Evolutionary conservation across 1,139 yeast species (phyloP), one percentile per base, ranked within the genome.

Genomic region (Scheffersomyces titani): DNA sequence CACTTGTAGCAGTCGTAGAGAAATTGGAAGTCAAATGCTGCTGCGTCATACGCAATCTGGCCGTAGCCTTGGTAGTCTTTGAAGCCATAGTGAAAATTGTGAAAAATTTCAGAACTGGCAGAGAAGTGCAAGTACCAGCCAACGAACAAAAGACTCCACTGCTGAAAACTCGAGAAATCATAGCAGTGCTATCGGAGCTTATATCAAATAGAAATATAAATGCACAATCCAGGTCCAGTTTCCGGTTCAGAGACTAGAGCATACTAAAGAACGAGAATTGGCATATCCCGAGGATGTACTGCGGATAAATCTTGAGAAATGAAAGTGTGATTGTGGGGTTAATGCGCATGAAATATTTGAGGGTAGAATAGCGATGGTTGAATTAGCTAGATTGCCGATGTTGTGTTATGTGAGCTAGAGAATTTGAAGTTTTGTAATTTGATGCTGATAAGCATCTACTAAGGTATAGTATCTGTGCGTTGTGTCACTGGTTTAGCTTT

Each of bases 21-120:
- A 63, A 51, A 50, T 52, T 58, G 53, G 54, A 56, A 52, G 57
- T 36, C 49, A 69, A 58, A 52, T 70, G 76, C 49, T 64, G 70
- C 44, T 58, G 61, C 52, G 66, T 70, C 54, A 70, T 58, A 46
- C 55, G 53, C 49, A 69, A 64, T 54, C 74, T 63, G 11, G 61
- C 55, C 44, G 62, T 56, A 16, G 74, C 72, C 51, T 51, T 52
- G 47, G 56, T 16, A 51, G 48, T 52, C 46, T 44, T 53, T 51
- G 58, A 21, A 55, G 48, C 6, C 50, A 36, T 30, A 30, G 40
- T 30, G 16, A 9, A 9, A 30, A 11, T 11, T 13, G 40, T 30
- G 40, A 30, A 30, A 30, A 30, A 30, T 30, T 30, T 30, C 40
- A 30, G 40, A 30, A 9, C 40, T 30, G 16, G 40, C 40, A 30